Percentiles rank a stretch among this genome's conserved stretches.
Evolutionary conservation across 371 early-diverging fungal species (phyloP).

Genomic region (Smittium culicis): DNA sequence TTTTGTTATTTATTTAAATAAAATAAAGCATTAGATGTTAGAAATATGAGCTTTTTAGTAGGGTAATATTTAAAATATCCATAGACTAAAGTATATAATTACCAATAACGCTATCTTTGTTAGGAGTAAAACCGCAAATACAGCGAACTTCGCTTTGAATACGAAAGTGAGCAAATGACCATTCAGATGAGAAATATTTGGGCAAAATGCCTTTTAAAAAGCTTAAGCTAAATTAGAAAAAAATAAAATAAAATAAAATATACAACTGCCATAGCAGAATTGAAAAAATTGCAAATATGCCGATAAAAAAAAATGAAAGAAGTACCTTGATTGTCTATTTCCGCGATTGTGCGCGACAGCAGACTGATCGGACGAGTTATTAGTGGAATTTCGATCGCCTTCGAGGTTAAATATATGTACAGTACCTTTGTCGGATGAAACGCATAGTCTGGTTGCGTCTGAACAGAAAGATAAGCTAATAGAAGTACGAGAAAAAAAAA

Average conservation of each 20-base stretch:
- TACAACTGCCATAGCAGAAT: no score
- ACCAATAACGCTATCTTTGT: slow-evolving; percentile 50
- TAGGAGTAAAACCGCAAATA: slow-evolving; percentile 58
- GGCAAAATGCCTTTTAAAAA: slow-evolving; percentile 83
- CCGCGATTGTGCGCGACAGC: slow-evolving; percentile 18
- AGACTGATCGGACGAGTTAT: slow-evolving; percentile 23
- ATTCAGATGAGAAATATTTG: slow-evolving; percentile 85
- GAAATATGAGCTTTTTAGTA: no score
- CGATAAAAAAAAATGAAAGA: slow-evolving; percentile 1
- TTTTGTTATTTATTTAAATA: neutral
- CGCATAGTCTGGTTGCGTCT: slow-evolving; percentile 61
- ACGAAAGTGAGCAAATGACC: slow-evolving; percentile 82
- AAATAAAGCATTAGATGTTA: no score
- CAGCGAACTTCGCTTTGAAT: slow-evolving; percentile 64
- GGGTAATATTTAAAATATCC: no score
- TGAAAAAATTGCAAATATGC: neutral
- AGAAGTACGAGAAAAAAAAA: neutral
- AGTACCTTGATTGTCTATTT: slow-evolving; percentile 10
- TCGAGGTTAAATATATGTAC: slow-evolving; percentile 86
- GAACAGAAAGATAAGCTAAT: slow-evolving; percentile 61
- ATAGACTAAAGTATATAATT: neutral
- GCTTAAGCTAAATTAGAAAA: slow-evolving; percentile 45
- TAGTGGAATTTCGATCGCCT: slow-evolving; percentile 21
- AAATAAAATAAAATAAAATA: neutral
- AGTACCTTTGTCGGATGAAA: slow-evolving; percentile 84